A percentile compares a stretch with the other conserved stretches of the same genome.
Conservation (phyloP, 2,329 filamentous ascomycete genomes). For the Xylaria sp. region DNA sequence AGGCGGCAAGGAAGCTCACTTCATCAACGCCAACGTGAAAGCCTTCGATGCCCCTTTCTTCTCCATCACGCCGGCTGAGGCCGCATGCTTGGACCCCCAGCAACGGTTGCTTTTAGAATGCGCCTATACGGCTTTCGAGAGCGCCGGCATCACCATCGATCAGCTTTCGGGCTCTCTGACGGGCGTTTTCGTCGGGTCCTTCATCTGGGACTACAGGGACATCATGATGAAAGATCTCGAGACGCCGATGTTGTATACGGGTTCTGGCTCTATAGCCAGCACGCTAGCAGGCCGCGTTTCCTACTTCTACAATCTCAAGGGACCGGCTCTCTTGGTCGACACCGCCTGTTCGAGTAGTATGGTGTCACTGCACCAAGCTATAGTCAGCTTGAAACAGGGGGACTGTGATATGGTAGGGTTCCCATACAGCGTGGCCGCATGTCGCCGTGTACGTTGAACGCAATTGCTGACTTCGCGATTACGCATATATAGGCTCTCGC, state of each 20-base stretch:
- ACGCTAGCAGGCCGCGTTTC: slow-evolving; percentile 16
- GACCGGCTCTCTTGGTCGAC: slow-evolving; percentile 20
- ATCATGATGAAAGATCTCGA: slow-evolving; percentile 24
- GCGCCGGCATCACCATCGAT: slow-evolving; percentile 22
- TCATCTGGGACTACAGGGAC: slow-evolving; percentile 20
- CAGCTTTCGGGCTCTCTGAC: slow-evolving; percentile 4
- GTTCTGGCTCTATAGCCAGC: slow-evolving; percentile 18
- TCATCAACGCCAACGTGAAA: slow-evolving; percentile 22
- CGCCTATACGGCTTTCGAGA: slow-evolving; percentile 25
- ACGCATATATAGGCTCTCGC: slow-evolving; percentile 7
- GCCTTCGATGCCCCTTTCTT: slow-evolving; percentile 30
- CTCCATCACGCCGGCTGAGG: slow-evolving; percentile 21
- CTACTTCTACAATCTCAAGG: slow-evolving; percentile 29
- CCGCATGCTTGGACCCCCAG: slow-evolving; percentile 25
- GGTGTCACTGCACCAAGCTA: slow-evolving; percentile 21
- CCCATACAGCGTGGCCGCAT: neutral
- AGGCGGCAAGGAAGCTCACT: slow-evolving; percentile 25
- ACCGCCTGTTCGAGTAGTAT: slow-evolving; percentile 30
- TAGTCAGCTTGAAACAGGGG: slow-evolving; percentile 7
- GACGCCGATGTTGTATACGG: slow-evolving; percentile 12
- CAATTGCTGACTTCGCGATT: neutral
- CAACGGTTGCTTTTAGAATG: slow-evolving; percentile 28
- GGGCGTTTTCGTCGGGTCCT: slow-evolving; percentile 6
- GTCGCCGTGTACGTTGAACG: neutral
- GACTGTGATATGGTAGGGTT: slow-evolving; percentile 25